Base-by-base conservation (phyloP, 2,329 filamentous ascomycete genomes). In the Plectosphaerella sp. region DNA sequence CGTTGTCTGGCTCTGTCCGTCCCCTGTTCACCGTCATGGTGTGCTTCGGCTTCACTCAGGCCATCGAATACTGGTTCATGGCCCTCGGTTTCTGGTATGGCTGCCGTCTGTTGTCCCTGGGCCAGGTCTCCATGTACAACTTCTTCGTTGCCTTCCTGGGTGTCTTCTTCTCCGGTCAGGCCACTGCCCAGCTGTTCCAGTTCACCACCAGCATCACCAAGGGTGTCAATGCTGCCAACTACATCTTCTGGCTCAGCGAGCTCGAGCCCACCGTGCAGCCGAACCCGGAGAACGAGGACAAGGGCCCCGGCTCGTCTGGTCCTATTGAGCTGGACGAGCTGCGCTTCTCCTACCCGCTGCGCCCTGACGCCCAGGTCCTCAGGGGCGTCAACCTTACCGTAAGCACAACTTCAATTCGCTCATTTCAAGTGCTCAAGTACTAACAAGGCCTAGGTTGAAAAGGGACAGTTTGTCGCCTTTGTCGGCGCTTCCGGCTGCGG, bases 261-360 rank as follows among this genome's bases (percentile, higher is more conserved):
- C 59, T 74, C n/a, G 60, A 75, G 52, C 67, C 70, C 0, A 71
- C 59, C 4, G 72, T 76, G 24, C 64, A 63, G 20, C 73, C 75
- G 53, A 78, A 69, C 0, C 58, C 63, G 1, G 61, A 71, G 33
- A 77, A 77, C 59, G 57, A 58, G 10, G 59, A 68, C 28, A 66
- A 63, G 1, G 66, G 64, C 0, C 74, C 74, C 1, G 64, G 63
- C 15, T 58, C 63, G 1, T 66, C 64, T 35, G 54, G 54, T 48
- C 67, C 68, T 0, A 70, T 86, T 3, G 68, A 73, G 14, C 75
- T 87, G 54, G 70, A 74, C 8, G 66, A 79, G 33, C 73, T 88
- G n/a, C 69, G 75, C 20, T 89, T 89, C 62, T 74, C 81, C 2
- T 89, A 89, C 56, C 83, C 85, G 3, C 60, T 72, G 49, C 64